Evolutionary conservation across 805 yeast species (phyloP).

Genomic region (Metschnikowia henanensis): DNA sequence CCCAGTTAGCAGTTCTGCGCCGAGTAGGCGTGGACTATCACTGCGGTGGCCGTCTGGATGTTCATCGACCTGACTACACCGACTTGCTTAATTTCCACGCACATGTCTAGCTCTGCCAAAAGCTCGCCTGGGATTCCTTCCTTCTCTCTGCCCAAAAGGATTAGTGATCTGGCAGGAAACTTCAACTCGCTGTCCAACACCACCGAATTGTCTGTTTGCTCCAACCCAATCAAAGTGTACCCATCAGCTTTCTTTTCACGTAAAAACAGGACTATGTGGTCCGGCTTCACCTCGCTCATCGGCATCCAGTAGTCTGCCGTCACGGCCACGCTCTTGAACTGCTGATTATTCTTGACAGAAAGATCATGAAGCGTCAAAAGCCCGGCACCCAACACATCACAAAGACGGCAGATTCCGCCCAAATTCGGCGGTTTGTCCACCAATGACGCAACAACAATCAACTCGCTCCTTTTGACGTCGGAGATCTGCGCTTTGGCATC

Average conservation of each 20-base stretch:
- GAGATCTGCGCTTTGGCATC: slow-evolving; percentile 46
- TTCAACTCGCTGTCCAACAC: slow-evolving; percentile 59
- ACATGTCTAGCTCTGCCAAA: slow-evolving; percentile 76
- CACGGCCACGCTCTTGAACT: slow-evolving; percentile 85
- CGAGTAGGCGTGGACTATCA: slow-evolving; percentile 88
- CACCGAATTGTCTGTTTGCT: slow-evolving; percentile 89
- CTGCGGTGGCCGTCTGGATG: slow-evolving; percentile 95
- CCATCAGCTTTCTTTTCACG: slow-evolving; percentile 66
- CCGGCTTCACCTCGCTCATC: slow-evolving; percentile 69
- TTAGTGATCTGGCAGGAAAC: slow-evolving; percentile 79
- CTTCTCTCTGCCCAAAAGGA: slow-evolving; percentile 81
- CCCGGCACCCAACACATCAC: slow-evolving; percentile 92
- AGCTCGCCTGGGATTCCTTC: slow-evolving; percentile 91
- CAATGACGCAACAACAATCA: slow-evolving; percentile 86
- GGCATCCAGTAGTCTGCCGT: slow-evolving; percentile 98
- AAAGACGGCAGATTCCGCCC: slow-evolving; percentile 91
- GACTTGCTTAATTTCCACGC: slow-evolving; percentile 88
- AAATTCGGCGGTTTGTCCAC: slow-evolving; percentile 92
- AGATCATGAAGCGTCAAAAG: slow-evolving; percentile 74
- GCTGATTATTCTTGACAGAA: slow-evolving; percentile 58
- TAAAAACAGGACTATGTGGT: slow-evolving; percentile 56
- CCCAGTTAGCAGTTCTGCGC: slow-evolving; percentile 54
- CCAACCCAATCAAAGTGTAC: slow-evolving; percentile 84
- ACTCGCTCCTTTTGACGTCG: slow-evolving; percentile 65
- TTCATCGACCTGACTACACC: slow-evolving; percentile 96